phyloP scores from a whole-genome alignment of 495 filamentous ascomycete genomes.

The Aspergillus sclerotiicarbonarius region DNA sequence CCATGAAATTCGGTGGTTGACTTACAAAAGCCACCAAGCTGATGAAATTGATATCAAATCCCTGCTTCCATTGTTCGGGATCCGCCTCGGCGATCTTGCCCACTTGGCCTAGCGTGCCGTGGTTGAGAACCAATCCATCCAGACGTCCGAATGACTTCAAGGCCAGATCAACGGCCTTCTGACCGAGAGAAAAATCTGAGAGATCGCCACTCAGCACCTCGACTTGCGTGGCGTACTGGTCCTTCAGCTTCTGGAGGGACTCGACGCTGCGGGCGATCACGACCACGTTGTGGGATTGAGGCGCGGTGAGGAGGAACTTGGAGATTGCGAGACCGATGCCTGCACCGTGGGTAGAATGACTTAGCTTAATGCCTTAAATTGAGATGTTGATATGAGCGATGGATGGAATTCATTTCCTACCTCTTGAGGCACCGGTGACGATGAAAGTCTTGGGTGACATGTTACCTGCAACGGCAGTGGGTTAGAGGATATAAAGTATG shows the following conservation, averaged over 20 bases:
- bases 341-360: no score
- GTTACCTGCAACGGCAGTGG: no score
- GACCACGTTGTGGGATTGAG: conserved; percentile 65
- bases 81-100: conserved; percentile 62
- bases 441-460: conserved; percentile 58
- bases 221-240: conserved; percentile 63
- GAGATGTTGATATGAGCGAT: neutral
- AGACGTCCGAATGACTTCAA: conserved; percentile 63
- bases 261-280: conserved; percentile 68
- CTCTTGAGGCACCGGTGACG: conserved; percentile 62
- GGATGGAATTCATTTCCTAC: no score
- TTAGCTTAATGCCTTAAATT: conserved; percentile 1
- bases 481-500: no score
- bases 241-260: conserved; percentile 64
- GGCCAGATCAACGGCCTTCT: conserved; percentile 61
- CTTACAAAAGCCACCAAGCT: conserved; percentile 74
- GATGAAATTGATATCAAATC: conserved; percentile 82
- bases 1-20: conserved; percentile 1
- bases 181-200: conserved; percentile 58
- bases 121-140: conserved; percentile 84
- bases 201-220: conserved; percentile 73
- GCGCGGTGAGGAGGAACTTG: conserved; percentile 63
- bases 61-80: conserved; percentile 68
- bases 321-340: conserved; percentile 83
- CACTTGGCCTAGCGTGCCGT: conserved; percentile 79